These are phyloP conservation scores for Fusarium drepaniforme DNA, from an alignment of 2,329 filamentous ascomycete species.

Conservation along the genomic window DNA sequence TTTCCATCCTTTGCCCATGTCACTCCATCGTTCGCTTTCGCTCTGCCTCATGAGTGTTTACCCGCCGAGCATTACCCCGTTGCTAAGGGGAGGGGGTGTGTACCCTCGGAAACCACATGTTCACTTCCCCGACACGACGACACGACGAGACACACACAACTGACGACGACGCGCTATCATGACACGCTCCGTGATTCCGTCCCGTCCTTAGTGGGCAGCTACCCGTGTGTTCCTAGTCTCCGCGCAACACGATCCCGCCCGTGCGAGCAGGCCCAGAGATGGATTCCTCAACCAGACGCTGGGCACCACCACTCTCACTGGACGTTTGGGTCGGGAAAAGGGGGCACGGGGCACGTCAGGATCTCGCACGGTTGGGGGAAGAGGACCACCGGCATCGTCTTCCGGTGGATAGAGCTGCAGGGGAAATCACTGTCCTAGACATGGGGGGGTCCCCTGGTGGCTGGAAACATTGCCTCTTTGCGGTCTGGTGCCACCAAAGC, in stretches of 20 bases:
- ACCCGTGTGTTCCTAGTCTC: slow-evolving; percentile 29
- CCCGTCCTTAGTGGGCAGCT: slow-evolving; percentile 33
- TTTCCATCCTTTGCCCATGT: background rate
- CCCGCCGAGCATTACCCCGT: background rate
- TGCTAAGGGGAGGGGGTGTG: background rate
- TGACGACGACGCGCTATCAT: background rate
- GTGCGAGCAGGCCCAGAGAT: slow-evolving; percentile 22
- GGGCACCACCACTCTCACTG: background rate
- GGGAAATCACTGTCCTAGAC: background rate
- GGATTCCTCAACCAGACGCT: background rate
- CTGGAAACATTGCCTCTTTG: slow-evolving; percentile 21
- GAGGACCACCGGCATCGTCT: slow-evolving; percentile 16
- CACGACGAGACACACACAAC: background rate
- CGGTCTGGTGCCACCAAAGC: background rate
- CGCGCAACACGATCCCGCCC: slow-evolving; percentile 34
- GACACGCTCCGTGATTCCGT: slow-evolving; percentile 33
- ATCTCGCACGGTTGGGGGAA: slow-evolving; percentile 39
- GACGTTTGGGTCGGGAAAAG: slow-evolving; percentile 3
- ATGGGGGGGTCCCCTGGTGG: slow-evolving; percentile 4
- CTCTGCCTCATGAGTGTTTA: background rate
- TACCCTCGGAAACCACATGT: background rate
- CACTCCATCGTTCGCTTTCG: background rate
- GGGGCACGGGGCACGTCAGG: slow-evolving; percentile 27
- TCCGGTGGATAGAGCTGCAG: slow-evolving; percentile 29
- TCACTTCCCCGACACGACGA: slow-evolving; percentile 4